These are phyloP conservation scores for Styphnolobium japonicum DNA, from an alignment of 306 rosid genomes.

Conservation along the genomic window DNA sequence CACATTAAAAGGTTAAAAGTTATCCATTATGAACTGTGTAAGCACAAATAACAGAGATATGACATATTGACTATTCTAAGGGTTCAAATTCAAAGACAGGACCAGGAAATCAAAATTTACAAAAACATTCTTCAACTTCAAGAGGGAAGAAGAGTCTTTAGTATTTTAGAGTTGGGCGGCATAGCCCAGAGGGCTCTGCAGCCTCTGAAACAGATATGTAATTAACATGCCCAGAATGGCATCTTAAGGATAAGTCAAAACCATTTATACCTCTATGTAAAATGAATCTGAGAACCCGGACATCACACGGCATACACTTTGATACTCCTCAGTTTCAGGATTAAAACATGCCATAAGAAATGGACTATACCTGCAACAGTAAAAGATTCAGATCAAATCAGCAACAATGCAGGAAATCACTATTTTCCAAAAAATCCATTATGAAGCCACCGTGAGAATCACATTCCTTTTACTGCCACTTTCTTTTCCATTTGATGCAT, in stretches of 20 bases:
- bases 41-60: neutral
- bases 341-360: slow-evolving; percentile 92
- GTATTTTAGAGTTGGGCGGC: neutral
- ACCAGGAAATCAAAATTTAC: neutral
- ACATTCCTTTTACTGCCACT: slow-evolving; percentile 1
- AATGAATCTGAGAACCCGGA: slow-evolving; percentile 90
- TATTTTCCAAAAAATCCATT: neutral
- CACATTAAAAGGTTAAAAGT: neutral
- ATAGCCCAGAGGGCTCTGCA: neutral
- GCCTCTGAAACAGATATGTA: neutral
- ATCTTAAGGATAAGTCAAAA: neutral
- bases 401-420: neutral
- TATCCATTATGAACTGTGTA: neutral
- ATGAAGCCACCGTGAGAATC: neutral
- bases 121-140: neutral
- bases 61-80: neutral
- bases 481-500: neutral
- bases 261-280: slow-evolving; percentile 61
- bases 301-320: slow-evolving; percentile 96
- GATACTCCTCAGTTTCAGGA: slow-evolving; percentile 85
- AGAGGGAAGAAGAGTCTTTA: neutral
- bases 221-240: neutral
- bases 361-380: slow-evolving; percentile 81
- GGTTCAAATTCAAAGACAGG: neutral
- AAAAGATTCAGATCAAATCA: slow-evolving; percentile 5